phyloP scores from a whole-genome alignment of 306 rosid species.

The Vicia villosa region DNA sequence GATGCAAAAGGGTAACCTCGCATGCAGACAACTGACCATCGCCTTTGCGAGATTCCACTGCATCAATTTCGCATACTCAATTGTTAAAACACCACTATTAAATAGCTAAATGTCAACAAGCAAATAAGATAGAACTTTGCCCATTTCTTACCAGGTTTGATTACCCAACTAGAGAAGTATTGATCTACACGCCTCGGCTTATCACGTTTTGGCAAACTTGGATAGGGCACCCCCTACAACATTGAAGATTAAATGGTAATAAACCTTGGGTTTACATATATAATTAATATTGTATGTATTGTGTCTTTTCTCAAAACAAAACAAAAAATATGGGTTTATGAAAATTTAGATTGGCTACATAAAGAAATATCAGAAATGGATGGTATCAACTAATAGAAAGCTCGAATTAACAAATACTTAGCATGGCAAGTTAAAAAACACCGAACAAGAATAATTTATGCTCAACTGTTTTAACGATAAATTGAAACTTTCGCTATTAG shows the following conservation, averaged over 20 bases:
- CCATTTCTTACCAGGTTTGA: conserved; percentile 75
- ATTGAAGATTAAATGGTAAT: conserved; percentile 40
- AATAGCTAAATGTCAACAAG: background rate
- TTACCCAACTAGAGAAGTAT: conserved; percentile 91
- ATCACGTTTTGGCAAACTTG: conserved; percentile 85
- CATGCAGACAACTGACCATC: conserved; percentile 90
- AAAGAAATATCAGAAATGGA: conserved; percentile 15
- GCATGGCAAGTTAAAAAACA: conserved; percentile 1
- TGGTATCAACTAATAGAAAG: background rate
- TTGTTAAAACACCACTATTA: conserved; percentile 15
- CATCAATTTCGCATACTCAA: conserved; percentile 43
- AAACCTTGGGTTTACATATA: conserved; percentile 13
- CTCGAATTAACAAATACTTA: background rate
- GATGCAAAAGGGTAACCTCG: conserved; percentile 87
- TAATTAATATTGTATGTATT: background rate
- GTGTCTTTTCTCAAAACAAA: background rate
- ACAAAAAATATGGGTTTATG: background rate
- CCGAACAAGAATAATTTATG: background rate
- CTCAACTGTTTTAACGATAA: conserved; percentile 20
- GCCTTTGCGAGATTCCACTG: conserved; percentile 93
- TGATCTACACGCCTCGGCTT: conserved; percentile 94
- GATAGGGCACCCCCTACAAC: conserved; percentile 78
- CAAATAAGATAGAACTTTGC: background rate
- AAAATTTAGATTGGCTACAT: background rate
- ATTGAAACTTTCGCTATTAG: conserved; percentile 8